Evolutionary conservation across 768 basidiomycete genomes (phyloP).

Genomic region (Kwoniella sp.): DNA sequence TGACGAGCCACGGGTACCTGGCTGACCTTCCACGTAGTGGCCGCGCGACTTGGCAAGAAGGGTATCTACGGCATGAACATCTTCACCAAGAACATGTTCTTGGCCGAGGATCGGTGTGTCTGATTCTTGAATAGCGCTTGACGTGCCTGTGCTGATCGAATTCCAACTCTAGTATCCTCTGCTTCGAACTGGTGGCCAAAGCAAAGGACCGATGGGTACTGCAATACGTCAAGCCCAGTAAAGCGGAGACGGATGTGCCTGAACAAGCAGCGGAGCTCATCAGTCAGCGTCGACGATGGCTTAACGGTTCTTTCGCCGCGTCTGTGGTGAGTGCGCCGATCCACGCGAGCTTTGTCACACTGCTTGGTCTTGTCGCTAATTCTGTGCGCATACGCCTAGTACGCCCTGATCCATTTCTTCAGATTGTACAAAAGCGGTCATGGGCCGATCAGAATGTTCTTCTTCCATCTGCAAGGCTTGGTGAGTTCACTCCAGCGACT

Average conservation of each 20-base stretch:
- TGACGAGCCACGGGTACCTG: neutral
- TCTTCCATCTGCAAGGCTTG: constrained; percentile 89
- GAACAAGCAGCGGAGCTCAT: constrained; percentile 48
- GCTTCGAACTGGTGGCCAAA: constrained; percentile 45
- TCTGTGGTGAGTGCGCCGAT: constrained; percentile 25
- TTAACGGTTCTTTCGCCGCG: constrained; percentile 54
- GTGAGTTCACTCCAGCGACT: constrained; percentile 59
- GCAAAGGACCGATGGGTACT: constrained; percentile 51
- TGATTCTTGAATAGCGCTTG: neutral
- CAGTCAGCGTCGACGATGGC: constrained; percentile 55
- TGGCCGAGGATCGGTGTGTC: constrained; percentile 64
- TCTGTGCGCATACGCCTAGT: constrained; percentile 1
- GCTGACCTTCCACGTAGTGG: constrained; percentile 58
- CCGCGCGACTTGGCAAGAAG: constrained; percentile 86
- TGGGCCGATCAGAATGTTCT: constrained; percentile 72
- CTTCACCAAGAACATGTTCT: constrained; percentile 83
- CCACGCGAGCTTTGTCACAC: neutral
- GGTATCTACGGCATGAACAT: constrained; percentile 91
- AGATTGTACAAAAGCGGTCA: constrained; percentile 54
- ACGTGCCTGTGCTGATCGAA: neutral
- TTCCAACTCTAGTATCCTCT: constrained; percentile 5
- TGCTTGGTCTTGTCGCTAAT: neutral
- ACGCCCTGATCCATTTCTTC: constrained; percentile 49
- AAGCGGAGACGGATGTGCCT: constrained; percentile 56
- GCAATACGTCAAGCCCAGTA: constrained; percentile 52